phyloP scores from a whole-genome alignment of 495 filamentous ascomycete species.

The Daldinia loculata region DNA sequence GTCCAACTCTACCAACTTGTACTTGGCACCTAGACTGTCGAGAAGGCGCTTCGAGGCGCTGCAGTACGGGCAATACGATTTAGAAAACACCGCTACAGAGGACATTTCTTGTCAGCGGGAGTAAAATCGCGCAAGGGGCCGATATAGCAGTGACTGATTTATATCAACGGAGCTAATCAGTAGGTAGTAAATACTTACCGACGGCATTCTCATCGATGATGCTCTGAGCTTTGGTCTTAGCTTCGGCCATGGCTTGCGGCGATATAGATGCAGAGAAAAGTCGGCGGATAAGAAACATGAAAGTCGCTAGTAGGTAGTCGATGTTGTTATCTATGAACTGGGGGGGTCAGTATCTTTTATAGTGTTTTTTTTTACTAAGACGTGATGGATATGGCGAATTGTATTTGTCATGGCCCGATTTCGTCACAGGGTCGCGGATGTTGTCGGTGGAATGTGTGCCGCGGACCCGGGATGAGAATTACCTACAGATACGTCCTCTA shows the following conservation, averaged over 20 bases:
- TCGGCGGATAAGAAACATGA: constrained; percentile 81
- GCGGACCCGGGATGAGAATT: not conserved
- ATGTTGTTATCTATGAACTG: not conserved
- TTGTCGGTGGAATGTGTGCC: constrained; percentile 9
- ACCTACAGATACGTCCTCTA: not conserved
- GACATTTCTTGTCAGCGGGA: constrained; percentile 5
- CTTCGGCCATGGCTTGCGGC: constrained; percentile 78
- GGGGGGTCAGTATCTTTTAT: constrained; percentile 2
- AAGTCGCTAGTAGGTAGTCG: constrained; percentile 6
- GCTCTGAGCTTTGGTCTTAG: constrained; percentile 82
- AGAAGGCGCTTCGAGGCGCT: constrained; percentile 77
- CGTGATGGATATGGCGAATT: not conserved
- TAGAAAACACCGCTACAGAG: constrained; percentile 86
- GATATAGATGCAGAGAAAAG: constrained; percentile 72
- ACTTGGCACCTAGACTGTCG: constrained; percentile 73
- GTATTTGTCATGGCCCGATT: constrained; percentile 8
- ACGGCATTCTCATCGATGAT: constrained; percentile 95
- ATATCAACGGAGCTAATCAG: not conserved
- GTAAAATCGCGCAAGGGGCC: not conserved
- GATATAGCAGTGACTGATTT: not conserved
- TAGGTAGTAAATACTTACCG: constrained; percentile 61
- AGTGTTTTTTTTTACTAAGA: not conserved
- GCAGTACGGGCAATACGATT: constrained; percentile 98
- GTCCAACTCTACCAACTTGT: constrained; percentile 82
- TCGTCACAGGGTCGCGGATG: not conserved